Base-by-base conservation (phyloP, 2,329 filamentous ascomycete species). In the Amesomyces nigricolor region DNA sequence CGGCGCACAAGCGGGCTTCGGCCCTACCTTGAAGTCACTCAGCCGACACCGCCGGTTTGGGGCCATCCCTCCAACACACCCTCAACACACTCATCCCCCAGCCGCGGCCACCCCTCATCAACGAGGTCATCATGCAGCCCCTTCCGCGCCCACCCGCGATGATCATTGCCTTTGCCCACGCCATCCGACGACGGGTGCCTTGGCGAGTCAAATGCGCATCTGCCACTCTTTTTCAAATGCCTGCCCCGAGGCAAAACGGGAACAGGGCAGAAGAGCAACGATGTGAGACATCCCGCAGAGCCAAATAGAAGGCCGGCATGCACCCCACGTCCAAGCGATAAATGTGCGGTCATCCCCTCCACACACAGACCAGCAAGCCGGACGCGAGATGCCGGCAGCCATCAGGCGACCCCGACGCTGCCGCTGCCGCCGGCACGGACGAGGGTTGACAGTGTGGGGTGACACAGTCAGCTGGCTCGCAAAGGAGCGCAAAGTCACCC, bases 91-190 rank as follows among this genome's bases (percentile, higher is more conserved):
- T 14, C 46, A 38, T 16, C 19, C 32, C 35, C 22, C 22, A 26
- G 22, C 22, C 22, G 2, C 22, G 22, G 22, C 22, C 22, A 26
- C 22, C 22, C 22, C 22, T 26, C 22, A 26, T 45, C 2, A 29
- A 53, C 54, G 54, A 59, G 51, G 59, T 56, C 59, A 61, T 59
- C 49, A 46, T 59, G 57, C 55, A 59, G 53, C 44, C 26, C 26
- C 11, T 39, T 39, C 35, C 40, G 13, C 26, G n/a, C 14, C 35
- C 38, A 26, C 17, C n/a, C 30, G 26, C 19, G 56, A 44, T 47
- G 58, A 60, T 60, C 58, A 51, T 53, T 52, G 11, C 52, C 55
- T 32, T 9, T 11, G 14, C 37, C 48, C 17, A 37, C 22, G 16
- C 11, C 9, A 38, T 8, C 38, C 19, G 16, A 32, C 35, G 16